A percentile compares a stretch with the other conserved stretches of the same genome.
phyloP scores from a whole-genome alignment of 129 eudicot species.

The Saposhnikovia divaricata region DNA sequence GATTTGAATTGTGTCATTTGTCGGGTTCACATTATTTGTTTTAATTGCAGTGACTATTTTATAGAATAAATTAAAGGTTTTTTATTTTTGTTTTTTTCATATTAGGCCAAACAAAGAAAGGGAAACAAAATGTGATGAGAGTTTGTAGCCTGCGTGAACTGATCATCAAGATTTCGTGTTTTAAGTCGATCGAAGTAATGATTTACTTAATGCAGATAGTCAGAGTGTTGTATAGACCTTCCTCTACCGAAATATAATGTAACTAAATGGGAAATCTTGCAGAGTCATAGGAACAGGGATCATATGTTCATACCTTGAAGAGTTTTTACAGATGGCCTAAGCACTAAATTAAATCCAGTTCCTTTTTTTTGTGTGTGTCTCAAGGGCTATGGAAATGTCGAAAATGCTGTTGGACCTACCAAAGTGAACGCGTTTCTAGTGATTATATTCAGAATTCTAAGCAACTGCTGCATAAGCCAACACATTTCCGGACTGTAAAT shows the following conservation, averaged over 20 bases:
- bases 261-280: not conserved
- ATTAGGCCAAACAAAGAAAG: not conserved
- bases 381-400: conserved; percentile 91
- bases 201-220: not conserved
- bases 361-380: conserved; percentile 29
- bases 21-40: not conserved
- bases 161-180: not conserved
- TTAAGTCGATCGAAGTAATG: not conserved
- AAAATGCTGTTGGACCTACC: conserved; percentile 68
- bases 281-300: not conserved
- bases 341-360: conserved; percentile 18
- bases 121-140: not conserved
- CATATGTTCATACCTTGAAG: not conserved
- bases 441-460: conserved; percentile 34
- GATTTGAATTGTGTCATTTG: not conserved
- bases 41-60: not conserved
- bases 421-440: conserved; percentile 34
- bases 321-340: conserved; percentile 8
- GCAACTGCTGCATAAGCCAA: conserved; percentile 34
- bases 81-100: not conserved
- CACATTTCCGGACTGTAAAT: conserved; percentile 28
- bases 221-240: not conserved
- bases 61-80: too few species aligned
- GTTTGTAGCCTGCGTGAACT: not conserved
- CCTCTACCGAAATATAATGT: not conserved